Evolutionary conservation across 1,284 basidiomycete genomes (phyloP), one percentile per base, ranked within the genome.

Genomic region (Grifola frondosa): DNA sequence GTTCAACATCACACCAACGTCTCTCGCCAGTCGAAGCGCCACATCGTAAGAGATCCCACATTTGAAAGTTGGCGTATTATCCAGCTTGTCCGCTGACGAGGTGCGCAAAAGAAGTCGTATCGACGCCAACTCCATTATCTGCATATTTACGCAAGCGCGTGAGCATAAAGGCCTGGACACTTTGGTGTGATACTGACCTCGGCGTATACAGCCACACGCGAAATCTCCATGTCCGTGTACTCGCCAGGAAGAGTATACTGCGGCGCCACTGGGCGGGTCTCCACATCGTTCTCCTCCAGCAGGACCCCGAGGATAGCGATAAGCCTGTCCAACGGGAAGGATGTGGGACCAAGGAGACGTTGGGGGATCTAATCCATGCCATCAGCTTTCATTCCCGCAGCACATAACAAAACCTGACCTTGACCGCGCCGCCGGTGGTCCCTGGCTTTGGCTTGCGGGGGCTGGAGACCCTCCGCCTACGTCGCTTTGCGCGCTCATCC

Each of bases 321-420:
- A 38, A 97, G 66, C 16, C 94, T 70, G 59, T 97, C 94, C 1
- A 96, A 65, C 0, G 88, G 79, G 60, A 96, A 96, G 0, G 87
- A 64, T 34, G 78, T 74, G 1, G 94, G 94, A 0, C 94, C 93
- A 5, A 89, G 67, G 5, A 94, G 75, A 17, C 84, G 74, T 62
- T 92, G 90, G 0, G 91, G 81, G 9, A 87, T 70, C 85, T 91
- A 49, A 40, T 12, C 44, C 39, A 23, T 33, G 31, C n/a, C 30
- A 35, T 28, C 17, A 28, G 11, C 17, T 15, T n/a, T 1, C 8
- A 36, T 24, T 16, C 3, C 22, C 22, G n/a, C 12, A 26, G 23
- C 12, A 28, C 20, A 31, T 13, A 41, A 29, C 20, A n/a, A 23
- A 13, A 5, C 22, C 57, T 13, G 45, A 78, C 79, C 70, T 84